phyloP scores from a whole-genome alignment of 768 basidiomycete genomes.

The Daedalea quercina region DNA sequence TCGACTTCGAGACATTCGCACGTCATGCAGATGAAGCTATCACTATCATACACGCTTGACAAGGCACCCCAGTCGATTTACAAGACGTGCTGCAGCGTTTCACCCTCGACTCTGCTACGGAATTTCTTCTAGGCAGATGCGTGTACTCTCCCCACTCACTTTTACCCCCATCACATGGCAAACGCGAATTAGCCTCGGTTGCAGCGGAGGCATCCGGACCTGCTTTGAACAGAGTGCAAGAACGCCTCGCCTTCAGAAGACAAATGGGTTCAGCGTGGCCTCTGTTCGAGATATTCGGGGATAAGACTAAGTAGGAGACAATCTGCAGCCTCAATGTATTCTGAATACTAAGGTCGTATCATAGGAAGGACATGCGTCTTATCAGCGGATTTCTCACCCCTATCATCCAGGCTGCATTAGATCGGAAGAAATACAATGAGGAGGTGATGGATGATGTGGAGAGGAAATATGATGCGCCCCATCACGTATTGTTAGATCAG shows the following conservation, averaged over 20 bases:
- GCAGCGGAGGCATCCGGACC: conserved; percentile 21
- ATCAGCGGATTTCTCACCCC: conserved; percentile 39
- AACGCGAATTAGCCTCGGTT: neutral
- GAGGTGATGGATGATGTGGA: neutral
- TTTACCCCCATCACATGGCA: conserved; percentile 29
- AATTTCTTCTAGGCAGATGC: conserved; percentile 44
- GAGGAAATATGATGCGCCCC: neutral
- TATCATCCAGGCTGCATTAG: conserved; percentile 41
- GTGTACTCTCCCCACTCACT: conserved; percentile 29
- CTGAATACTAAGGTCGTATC: neutral
- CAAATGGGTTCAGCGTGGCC: conserved; percentile 30
- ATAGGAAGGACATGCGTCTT: neutral
- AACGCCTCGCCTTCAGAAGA: neutral
- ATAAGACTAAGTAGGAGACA: conserved; percentile 20
- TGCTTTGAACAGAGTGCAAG: neutral
- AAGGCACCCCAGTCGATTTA: neutral
- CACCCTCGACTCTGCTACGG: conserved; percentile 52
- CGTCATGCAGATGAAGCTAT: conserved; percentile 37
- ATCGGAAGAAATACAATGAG: conserved; percentile 15
- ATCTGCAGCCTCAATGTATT: neutral
- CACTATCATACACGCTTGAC: neutral
- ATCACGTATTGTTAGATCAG: neutral
- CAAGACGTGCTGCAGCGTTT: conserved; percentile 34
- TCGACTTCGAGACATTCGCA: conserved; percentile 56
- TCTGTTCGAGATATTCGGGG: conserved; percentile 34